These are phyloP conservation scores for Clitopilus hobsonii DNA, from an alignment of 768 basidiomycete genomes.

Conservation along the genomic window DNA sequence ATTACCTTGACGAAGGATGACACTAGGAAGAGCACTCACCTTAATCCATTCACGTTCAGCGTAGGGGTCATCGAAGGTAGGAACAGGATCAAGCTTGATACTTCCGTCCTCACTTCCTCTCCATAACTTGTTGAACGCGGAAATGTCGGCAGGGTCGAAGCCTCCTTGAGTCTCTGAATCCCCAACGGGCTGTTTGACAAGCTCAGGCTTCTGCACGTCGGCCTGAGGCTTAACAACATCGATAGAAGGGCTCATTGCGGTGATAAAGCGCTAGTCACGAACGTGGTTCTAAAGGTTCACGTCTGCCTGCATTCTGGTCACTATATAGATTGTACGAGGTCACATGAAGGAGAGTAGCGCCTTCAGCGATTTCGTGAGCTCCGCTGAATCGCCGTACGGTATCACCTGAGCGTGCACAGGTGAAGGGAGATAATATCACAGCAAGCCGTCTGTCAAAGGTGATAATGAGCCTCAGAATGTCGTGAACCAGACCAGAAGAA, in stretches of 20 bases:
- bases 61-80: conserved; percentile 17
- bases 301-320: background rate
- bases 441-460: background rate
- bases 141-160: background rate
- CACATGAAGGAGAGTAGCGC: background rate
- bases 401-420: background rate
- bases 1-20: too few species aligned
- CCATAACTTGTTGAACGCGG: conserved; percentile 13
- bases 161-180: conserved; percentile 4
- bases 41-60: conserved; percentile 24
- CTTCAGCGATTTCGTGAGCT: background rate
- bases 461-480: background rate
- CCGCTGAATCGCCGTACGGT: background rate
- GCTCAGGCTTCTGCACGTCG: background rate
- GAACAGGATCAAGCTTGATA: conserved; percentile 14
- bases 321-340: background rate
- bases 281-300: too few species aligned
- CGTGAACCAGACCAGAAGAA: too few species aligned
- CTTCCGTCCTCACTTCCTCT: conserved; percentile 17
- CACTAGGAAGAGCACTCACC: too few species aligned
- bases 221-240: conserved; percentile 1
- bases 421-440: background rate
- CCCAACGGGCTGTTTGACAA: background rate
- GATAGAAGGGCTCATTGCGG: conserved; percentile 13
- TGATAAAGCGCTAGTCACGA: background rate